Evolutionary conservation across 805 yeast genomes (phyloP).

Genomic region (Teunomyces cretensis): DNA sequence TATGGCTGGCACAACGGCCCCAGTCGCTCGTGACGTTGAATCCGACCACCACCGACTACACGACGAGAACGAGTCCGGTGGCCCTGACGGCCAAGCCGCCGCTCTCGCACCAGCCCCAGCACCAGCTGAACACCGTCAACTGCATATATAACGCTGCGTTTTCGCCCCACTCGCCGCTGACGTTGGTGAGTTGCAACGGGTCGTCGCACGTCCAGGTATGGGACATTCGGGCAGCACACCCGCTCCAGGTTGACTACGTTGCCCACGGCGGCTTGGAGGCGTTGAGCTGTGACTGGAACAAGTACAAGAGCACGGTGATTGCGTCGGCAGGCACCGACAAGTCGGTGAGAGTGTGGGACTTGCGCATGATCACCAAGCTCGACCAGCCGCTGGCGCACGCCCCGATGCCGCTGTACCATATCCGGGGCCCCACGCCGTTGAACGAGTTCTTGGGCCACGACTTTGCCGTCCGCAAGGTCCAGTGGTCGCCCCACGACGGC

Average conservation of each 20-base stretch:
- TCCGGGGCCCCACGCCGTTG: constrained; percentile 61
- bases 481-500: constrained; percentile 87
- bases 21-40: constrained; percentile 58
- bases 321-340: constrained; percentile 95
- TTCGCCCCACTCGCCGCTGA: constrained; percentile 80
- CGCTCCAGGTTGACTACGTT: constrained; percentile 56
- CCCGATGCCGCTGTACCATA: constrained; percentile 42
- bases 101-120: constrained; percentile 32
- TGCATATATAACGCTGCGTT: constrained; percentile 80
- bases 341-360: constrained; percentile 81
- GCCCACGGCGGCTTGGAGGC: constrained; percentile 84
- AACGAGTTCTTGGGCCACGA: constrained; percentile 86
- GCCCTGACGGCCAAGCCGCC: constrained; percentile 25
- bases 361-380: constrained; percentile 58
- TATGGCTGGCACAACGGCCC: constrained; percentile 68
- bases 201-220: constrained; percentile 75
- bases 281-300: constrained; percentile 84
- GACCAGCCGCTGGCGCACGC: constrained; percentile 35
- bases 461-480: constrained; percentile 77
- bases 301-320: constrained; percentile 73
- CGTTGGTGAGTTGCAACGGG: constrained; percentile 69
- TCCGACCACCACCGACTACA: constrained; percentile 23
- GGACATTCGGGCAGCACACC: constrained; percentile 74
- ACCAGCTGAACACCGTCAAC: constrained; percentile 40
- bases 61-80: constrained; percentile 25